Base-by-base conservation (phyloP, 2,329 filamentous ascomycete genomes). In the Cladosporium sp. region DNA sequence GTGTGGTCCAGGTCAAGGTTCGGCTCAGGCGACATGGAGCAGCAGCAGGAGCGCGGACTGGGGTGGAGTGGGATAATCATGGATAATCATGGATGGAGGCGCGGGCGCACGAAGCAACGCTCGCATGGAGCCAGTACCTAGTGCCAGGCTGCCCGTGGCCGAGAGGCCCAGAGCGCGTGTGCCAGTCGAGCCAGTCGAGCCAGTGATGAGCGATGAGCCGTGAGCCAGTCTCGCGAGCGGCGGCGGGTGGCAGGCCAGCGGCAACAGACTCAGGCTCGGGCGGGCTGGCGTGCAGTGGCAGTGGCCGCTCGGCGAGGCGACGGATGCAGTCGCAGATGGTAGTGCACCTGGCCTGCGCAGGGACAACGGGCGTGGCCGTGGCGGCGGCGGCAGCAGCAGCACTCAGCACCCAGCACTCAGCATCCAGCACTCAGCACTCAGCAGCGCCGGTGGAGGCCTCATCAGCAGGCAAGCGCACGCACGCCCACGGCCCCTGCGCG, bases 91-190 rank as follows among this genome's bases (percentile, higher is more conserved):
- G 45, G 45, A 48, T 40, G 34, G 44, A n/a, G 44, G 31, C 44
- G 44, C 35, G 45, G 45, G 40, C 37, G 45, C 45, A 48, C 45
- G 34, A 48, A 48, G 45, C 45, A 48, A 43, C 42, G 42, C 42
- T 28, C 22, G 22, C 22, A 28, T 28, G 22, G 22, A 28, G 22
- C 22, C 4, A 28, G 22, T 7, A 5, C 4, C 5, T 28, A 28
- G 22, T 28, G 22, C 22, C 22, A 28, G 22, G 22, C 22, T 5
- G 22, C 22, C 22, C 22, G 22, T 28, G 22, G 22, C 22, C 22
- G 22, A 28, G 22, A 7, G 22, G 22, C 22, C 22, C 22, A 28
- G 22, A 28, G 22, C 22, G 22, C 22, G 22, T 28, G 22, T 28
- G 22, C 22, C 22, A 28, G 22, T 28, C 22, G 22, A 28, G 22